Evolutionary conservation across 768 basidiomycete species (phyloP), one percentile per base, ranked within the genome.

Genomic region (Psilocybe azurescens): DNA sequence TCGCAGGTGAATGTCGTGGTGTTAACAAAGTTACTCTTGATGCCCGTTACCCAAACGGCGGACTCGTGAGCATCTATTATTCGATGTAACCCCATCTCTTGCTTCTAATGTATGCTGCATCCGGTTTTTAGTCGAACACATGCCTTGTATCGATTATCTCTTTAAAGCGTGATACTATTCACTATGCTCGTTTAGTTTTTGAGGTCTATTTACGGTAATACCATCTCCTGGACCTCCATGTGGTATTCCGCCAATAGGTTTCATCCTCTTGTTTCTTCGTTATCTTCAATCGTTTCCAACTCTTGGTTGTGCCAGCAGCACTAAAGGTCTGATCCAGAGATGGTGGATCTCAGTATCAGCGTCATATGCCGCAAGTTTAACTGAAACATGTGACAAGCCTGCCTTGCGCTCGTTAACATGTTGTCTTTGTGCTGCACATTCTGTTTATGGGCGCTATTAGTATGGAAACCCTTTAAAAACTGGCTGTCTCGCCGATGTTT

Each of bases 401-500:
- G 14, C 30, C 51, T 53, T 44, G 41, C 33, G 32, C 16, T 3
- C n/a, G 36, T 36, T 32, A 38, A 29, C n/a, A 56, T 41, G 39
- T 6, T 50, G 14, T 29, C 29, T 49, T 50, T 48, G 38, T 18
- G 30, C 46, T 47, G 46, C 18, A 36, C 47, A 50, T 16, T 32
- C 56, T 48, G 29, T 48, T 30, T 41, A 56, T 50, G 62, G 46
- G 62, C 58, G 53, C 54, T 51, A 63, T 59, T 28, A 32, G 18
- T 14, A 20, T 36, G 16, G 16, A 51, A 55, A 53, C 7, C 48
- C 52, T 59, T 49, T 63, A 52, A 56, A 63, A 59, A 59, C 60
- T 44, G 39, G 39, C 11, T 11, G 10, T 44, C 30, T 13, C 3
- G 47, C 2, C 28, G 29, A 20, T 32, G 36, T 48, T 24, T 38